Base-by-base conservation (phyloP, 768 basidiomycete species). In the Agrocybe chaxingu region DNA sequence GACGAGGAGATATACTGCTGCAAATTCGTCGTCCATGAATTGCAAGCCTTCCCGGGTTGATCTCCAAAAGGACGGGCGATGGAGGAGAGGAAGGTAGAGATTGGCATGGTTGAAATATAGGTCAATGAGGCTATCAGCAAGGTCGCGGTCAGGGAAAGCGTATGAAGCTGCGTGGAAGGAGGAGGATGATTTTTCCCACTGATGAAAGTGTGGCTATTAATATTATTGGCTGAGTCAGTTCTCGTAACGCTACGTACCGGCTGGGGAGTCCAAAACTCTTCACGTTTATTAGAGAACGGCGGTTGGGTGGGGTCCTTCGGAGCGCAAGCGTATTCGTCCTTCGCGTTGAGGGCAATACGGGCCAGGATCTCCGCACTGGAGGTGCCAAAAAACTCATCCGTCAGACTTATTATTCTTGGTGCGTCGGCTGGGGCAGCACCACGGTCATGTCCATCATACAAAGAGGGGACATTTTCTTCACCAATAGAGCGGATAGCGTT, bases 61-160 rank as follows among this genome's bases (percentile, higher is more conserved):
- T 9, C 69, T 66, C 38, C 82, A 74, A 53, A 92, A 89, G 7
- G 79, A 78, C 0, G 81, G 82, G 3, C 81, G 77, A 57, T 92
- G 89, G 3, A 94, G 69, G 3, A 93, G 70, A 0, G 89, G 88
- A 0, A 77, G 55, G 43, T 75, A 68, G 12, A 72, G 47, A 57
- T 90, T 85, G 51, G 73, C 39, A 32, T 76, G 53, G 2, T 53
- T 53, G 61, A 93, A 94, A 58, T 84, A 92, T 18, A 80, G 65
- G 34, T 83, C 74, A 34, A 89, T 66, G 32, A 93, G 72, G 1
- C 51, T 35, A 7, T 51, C 39, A 10, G 77, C 68, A 39, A 92
- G 74, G 40, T 78, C 78, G 1, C 62, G 45, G 1, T 75, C 68
- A 0, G 82, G 82, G 56, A 80, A 83, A 0, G 13, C 10, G 11